Base-by-base conservation (phyloP, 768 basidiomycete genomes). In the Tylopilus felleus region DNA sequence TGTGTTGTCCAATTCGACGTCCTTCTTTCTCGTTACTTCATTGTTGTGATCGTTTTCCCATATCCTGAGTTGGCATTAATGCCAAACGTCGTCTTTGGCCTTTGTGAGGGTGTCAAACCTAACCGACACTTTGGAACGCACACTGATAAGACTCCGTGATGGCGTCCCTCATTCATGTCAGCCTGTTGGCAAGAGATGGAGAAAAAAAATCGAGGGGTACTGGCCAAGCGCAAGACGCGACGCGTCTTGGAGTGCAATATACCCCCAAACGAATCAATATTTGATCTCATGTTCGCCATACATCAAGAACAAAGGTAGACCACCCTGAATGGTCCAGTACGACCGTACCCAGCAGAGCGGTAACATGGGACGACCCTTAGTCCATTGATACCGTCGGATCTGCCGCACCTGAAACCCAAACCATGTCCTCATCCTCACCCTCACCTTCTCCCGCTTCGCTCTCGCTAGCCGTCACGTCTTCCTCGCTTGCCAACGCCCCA, bases 401-500 rank as follows among this genome's bases (percentile, higher is more conserved):
- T 25, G 43, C 29, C 35, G 56, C 58, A 44, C 58, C 60, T 46
- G 60, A 44, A 23, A 73, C 63, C 72, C 73, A 74, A 13, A 70
- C 67, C 23, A 69, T 39, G 43, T 72, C 65, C 21, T 72, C 71
- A 23, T 72, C 71, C 8, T 66, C 67, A 27, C 60, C 61, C 33
- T 67, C 64, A 12, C 53, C 60, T 31, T 56, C 63, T 4, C 49
- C 58, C 2, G 6, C 60, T 43, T 71, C 70, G 40, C 65, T 67
- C 23, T 51, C 61, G 1, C 21, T 52, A 41, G 63, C 51, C 22
- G 66, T 61, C 22, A 47, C 64, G 16, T 66, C 72, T 58, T 71
- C 66, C 55, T 88, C 87, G 60, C 85, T 87, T 56, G 79, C 81
- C 61, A 81, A 69, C 31, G 77, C 82, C 3, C 46, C 58, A 33